Percentiles rank a stretch among this genome's conserved stretches.
Evolutionary conservation across 2,329 filamentous ascomycete species (phyloP).

Genomic region (Myriosclerotinia duriaeana): DNA sequence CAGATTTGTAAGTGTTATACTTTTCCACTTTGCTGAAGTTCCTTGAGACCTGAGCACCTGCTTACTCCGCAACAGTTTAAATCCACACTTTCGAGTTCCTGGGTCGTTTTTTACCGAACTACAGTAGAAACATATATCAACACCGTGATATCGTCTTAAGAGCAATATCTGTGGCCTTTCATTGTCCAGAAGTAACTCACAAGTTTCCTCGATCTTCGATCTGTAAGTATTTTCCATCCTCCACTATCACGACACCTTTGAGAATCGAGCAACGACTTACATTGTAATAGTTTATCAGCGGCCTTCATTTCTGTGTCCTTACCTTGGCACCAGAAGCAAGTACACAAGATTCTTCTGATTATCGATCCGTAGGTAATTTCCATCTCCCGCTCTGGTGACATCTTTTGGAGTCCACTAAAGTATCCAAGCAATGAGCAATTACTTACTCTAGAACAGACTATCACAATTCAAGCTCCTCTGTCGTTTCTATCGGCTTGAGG

Average conservation of each 20-base stretch:
- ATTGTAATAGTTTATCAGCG: not conserved
- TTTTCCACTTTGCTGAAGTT: not conserved
- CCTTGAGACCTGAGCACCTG: not conserved
- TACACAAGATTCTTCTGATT: not conserved
- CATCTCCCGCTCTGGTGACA: not conserved
- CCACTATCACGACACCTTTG: not conserved
- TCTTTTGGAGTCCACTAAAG: not conserved
- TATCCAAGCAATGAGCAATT: not conserved
- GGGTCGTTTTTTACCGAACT: not conserved
- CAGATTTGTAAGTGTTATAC: not conserved
- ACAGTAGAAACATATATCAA: not conserved
- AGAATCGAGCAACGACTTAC: not conserved
- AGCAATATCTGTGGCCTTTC: not conserved
- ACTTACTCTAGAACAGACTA: not conserved
- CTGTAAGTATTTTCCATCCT: not conserved
- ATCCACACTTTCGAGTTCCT: not conserved
- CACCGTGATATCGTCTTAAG: not conserved
- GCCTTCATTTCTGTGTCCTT: not conserved
- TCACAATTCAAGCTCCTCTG: not conserved
- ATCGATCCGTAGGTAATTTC: not conserved
- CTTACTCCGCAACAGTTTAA: conserved; percentile 1
- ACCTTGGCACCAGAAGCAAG: not conserved
- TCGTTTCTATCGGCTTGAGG: not conserved
- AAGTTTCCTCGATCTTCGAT: not conserved
- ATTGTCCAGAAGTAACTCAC: not conserved